Percentiles rank a stretch among this genome's conserved stretches.
Evolutionary conservation across 2,329 filamentous ascomycete species (phyloP).

Genomic region (Aspergillus clavatus): DNA sequence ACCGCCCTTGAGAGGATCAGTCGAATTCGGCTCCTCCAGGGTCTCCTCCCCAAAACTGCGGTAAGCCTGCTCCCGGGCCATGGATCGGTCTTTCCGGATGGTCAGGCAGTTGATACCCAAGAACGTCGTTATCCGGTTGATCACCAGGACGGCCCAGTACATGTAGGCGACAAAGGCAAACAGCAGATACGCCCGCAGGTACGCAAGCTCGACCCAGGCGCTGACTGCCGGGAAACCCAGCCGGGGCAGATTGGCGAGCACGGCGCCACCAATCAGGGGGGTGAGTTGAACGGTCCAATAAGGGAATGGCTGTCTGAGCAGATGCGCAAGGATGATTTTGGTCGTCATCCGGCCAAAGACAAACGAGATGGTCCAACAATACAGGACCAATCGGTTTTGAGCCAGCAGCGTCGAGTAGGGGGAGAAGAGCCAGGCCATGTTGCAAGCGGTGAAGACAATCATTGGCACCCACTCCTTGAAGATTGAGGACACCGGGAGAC

Average conservation of each 20-base stretch:
- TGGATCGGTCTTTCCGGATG: conserved; percentile 50
- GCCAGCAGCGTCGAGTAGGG: conserved; percentile 75
- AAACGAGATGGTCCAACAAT: conserved; percentile 91
- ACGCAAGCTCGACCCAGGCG: conserved; percentile 65
- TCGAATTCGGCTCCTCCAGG: conserved; percentile 6
- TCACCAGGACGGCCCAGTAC: conserved; percentile 86
- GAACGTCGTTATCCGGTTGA: conserved; percentile 85
- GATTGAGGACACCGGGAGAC: conserved; percentile 71
- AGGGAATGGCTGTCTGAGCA: conserved; percentile 89
- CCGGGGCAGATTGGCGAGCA: conserved; percentile 75
- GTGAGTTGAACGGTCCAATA: conserved; percentile 92
- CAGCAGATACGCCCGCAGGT: conserved; percentile 77
- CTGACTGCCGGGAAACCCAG: conserved; percentile 66
- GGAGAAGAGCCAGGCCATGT: conserved; percentile 81
- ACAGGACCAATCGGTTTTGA: conserved; percentile 85
- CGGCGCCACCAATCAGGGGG: conserved; percentile 78
- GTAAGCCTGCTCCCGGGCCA: conserved; percentile 33
- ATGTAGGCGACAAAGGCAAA: conserved; percentile 85
- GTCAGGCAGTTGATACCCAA: conserved; percentile 93
- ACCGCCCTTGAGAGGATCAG: conserved; percentile 3
- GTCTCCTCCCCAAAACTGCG: conserved; percentile 30
- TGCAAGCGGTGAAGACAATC: conserved; percentile 69
- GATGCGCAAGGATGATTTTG: conserved; percentile 95
- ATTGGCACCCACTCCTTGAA: conserved; percentile 95
- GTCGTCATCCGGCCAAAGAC: conserved; percentile 98